Evolutionary conservation across 352 stramenopile genomes (phyloP), one percentile per base, ranked within the genome.

Genomic region (Phytophthora tentaculata): DNA sequence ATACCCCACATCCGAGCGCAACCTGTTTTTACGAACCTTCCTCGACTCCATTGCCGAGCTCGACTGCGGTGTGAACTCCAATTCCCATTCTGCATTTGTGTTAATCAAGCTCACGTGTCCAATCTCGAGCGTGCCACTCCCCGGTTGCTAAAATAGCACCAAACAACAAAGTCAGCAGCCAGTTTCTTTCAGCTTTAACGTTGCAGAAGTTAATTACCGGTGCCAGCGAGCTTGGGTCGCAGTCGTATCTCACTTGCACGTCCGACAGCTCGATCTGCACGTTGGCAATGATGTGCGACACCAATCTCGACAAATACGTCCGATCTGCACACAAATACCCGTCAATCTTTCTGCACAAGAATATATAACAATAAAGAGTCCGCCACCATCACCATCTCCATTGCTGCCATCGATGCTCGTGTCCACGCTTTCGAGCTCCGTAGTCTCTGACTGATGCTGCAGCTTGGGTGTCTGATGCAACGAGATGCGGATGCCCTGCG

Each of bases 221-320:
- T n/a, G 83, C 77, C 24, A 81, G 64, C 10, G 84, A 89, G 58
- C 81, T 86, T 16, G 73, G 60, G 22, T 79, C 74, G 67, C 89
- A 96, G 64, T 96, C 87, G 56, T 95, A 96, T 43, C 86, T 87
- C 32, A 96, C 66, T 72, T 94, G 78, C 28, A 96, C 84, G 58
- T 95, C 84, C 37, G 77, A 77, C 22, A 95, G 67, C 56, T 96
- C 89, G 28, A 96, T 91, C 61, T 96, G 87, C 12, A 96, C 84
- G 66, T 96, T 96, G 45, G 83, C 75, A 59, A 96, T 91, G 59
- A 96, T 94, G 59, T 94, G 86, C 13, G 86, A 83, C 23, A 96
- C 85, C 50, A 96, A 50, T 54, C 83, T 77, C 28, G 87, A 95
- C 13, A 96, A 64, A 69, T 96, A 96, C 29, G 89, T 94, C 44